Evolutionary conservation across 768 basidiomycete species (phyloP).

Genomic region (Boletus tomentosulus): DNA sequence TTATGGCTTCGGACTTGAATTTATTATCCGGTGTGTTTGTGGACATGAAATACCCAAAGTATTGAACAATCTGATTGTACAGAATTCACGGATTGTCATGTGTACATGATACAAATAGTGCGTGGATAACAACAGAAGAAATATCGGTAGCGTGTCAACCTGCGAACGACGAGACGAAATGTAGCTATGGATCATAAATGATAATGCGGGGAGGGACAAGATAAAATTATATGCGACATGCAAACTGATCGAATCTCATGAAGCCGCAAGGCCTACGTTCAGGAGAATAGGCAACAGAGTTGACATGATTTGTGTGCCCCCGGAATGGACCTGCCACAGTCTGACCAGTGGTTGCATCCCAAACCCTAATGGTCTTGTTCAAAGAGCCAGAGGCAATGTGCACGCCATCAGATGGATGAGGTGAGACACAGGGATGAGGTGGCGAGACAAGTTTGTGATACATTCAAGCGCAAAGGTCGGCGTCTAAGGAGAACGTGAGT

Average conservation of each 20-base stretch:
- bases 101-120: background rate
- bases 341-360: conserved; percentile 10
- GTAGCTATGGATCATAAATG: background rate
- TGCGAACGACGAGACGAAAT: background rate
- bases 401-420: background rate
- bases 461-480: background rate
- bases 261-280: conserved; percentile 1
- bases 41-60: too few species aligned
- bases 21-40: too few species aligned
- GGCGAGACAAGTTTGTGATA: background rate
- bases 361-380: conserved; percentile 1
- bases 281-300: conserved; percentile 3
- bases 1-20: too few species aligned
- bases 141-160: background rate
- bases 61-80: background rate
- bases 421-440: background rate
- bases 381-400: background rate
- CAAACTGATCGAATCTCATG: background rate
- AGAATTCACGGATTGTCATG: too few species aligned
- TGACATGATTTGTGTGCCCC: background rate
- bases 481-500: background rate
- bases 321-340: conserved; percentile 5
- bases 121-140: background rate
- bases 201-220: background rate
- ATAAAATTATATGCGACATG: background rate